These are phyloP conservation scores for Tetrahymena thermophila DNA, from an alignment of 73 alveolate genomes.

Conservation along the genomic window DNA sequence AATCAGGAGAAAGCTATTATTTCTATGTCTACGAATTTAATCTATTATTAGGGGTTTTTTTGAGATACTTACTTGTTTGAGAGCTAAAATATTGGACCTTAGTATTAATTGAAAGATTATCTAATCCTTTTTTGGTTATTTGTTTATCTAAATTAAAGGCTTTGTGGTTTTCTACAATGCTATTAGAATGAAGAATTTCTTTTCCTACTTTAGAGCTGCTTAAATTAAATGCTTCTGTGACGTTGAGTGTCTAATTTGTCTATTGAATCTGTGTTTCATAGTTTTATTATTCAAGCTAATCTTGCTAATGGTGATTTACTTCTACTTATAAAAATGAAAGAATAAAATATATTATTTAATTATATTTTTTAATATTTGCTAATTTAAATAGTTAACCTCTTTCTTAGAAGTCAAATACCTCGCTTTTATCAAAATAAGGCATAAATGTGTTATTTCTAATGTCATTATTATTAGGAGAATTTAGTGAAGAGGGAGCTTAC, in stretches of 20 bases:
- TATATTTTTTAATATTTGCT: too few relatives aligned
- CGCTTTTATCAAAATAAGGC: background rate
- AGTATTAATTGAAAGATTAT: background rate
- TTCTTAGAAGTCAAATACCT: too few relatives aligned
- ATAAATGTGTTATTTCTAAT: background rate
- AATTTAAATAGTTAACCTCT: background rate
- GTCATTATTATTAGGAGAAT: background rate
- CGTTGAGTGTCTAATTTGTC: background rate
- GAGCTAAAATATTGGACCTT: background rate
- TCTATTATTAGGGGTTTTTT: too few relatives aligned
- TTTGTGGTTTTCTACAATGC: background rate
- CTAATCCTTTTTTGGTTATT: background rate
- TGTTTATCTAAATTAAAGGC: background rate
- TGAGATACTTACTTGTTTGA: background rate
- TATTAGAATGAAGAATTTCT: background rate
- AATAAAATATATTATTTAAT: too few relatives aligned
- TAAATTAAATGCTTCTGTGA: background rate
- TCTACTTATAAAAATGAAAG: background rate
- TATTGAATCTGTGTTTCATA: background rate
- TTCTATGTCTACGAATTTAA: background rate
- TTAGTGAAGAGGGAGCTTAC: background rate
- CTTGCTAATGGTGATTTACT: too few relatives aligned
- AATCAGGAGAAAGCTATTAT: background rate
- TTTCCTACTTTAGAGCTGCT: background rate
- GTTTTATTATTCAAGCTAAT: background rate